These are phyloP conservation scores for Coemansia sp. DNA, from an alignment of 192 early-diverging fungal genomes.

Conservation along the genomic window DNA sequence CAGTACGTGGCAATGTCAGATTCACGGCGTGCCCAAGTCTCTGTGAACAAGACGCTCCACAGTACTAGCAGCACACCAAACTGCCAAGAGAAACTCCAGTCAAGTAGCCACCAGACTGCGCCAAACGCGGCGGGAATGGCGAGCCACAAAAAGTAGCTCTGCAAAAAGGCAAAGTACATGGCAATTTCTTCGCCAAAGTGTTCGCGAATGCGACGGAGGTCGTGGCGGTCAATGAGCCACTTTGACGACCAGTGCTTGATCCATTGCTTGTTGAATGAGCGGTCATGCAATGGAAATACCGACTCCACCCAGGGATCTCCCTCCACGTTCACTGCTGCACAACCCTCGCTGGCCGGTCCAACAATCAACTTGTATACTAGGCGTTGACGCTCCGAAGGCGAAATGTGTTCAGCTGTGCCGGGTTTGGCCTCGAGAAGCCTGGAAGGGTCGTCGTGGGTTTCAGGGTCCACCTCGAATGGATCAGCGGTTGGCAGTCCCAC, in stretches of 20 bases:
- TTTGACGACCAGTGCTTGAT: constrained; percentile 78
- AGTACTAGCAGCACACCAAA: constrained; percentile 66
- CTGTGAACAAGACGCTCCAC: constrained; percentile 73
- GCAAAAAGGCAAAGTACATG: constrained; percentile 94
- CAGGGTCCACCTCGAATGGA: constrained; percentile 36
- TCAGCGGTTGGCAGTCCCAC: constrained; percentile 16
- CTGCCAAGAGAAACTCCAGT: constrained; percentile 60
- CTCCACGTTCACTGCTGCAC: constrained; percentile 57
- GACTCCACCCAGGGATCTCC: constrained; percentile 59
- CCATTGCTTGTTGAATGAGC: constrained; percentile 79
- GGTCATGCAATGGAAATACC: constrained; percentile 80
- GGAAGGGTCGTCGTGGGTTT: constrained; percentile 35
- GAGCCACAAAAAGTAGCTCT: constrained; percentile 83
- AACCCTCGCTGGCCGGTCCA: constrained; percentile 35
- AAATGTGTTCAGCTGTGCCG: constrained; percentile 16
- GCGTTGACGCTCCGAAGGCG: constrained; percentile 36
- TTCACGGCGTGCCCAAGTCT: constrained; percentile 81
- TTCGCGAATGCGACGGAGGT: constrained; percentile 73
- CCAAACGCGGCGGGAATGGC: constrained; percentile 68
- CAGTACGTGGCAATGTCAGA: constrained; percentile 71
- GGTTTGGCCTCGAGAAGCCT: constrained; percentile 19
- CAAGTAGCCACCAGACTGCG: constrained; percentile 56
- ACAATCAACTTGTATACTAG: constrained; percentile 37
- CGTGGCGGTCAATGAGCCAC: constrained; percentile 71
- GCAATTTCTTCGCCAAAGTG: constrained; percentile 91